Base-by-base conservation (phyloP, 768 basidiomycete genomes). In the Lactarius sanguifluus region DNA sequence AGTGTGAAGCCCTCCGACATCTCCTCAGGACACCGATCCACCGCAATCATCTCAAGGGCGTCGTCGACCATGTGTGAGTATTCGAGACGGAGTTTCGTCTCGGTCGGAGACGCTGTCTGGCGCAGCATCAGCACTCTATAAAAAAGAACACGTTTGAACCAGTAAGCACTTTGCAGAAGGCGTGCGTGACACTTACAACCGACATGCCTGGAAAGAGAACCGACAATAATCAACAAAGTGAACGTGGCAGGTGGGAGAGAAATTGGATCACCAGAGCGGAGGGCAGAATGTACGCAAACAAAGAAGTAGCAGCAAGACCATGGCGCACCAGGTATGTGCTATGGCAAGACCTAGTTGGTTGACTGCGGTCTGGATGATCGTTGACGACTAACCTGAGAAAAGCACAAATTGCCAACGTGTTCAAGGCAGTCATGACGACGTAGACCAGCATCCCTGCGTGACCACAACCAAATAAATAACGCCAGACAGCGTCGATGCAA, bases 91-190 rank as follows among this genome's bases (percentile, higher is more conserved):
- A 64, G n/a, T 54, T 67, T 58, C 30, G 65, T 59, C 28, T 63
- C 69, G 28, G 69, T 71, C 16, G 64, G 70, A 23, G 8, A 16
- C 23, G 28, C 64, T 34, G 52, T 71, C 45, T 50, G 61, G 32
- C 69, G 68, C 32, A 71, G 69, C 59, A 61, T 28, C n/a, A 71
- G 62, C 43, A 71, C 61, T 18, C 70, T 71, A 58, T n/a, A n/a
- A n/a, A n/a, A n/a, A 38, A 25, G 55, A n/a, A n/a, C 36, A 58
- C 8, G 54, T 36, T 25, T 32, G n/a, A 57, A 63, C 32, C 32
- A n/a, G 52, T 13, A 47, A 16, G 43, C 8, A 15, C 20, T 15
- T 15, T 15, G 23, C 28, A 57, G 3, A 23, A 20, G 50, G 63
- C 41, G 30, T 30, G 30, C 30, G 32, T 8, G 4, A 36, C 23